Percentiles rank a stretch among this genome's conserved stretches.
Conservation (phyloP, 2,329 filamentous ascomycete genomes). For the Xylariaceae sp. region DNA sequence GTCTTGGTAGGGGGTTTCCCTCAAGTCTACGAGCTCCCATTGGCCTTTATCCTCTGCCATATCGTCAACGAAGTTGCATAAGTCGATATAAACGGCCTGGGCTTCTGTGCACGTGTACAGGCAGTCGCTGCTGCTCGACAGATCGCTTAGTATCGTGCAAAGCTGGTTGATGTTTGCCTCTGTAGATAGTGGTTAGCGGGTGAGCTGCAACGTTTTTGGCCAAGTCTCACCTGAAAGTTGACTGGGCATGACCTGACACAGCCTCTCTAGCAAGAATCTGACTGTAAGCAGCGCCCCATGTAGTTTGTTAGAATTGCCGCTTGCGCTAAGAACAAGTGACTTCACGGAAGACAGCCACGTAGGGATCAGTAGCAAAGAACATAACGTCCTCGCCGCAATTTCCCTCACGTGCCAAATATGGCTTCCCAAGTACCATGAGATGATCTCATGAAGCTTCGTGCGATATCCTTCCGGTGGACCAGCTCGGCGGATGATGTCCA, state of each 20-base stretch:
- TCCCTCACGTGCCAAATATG: conserved; percentile 76
- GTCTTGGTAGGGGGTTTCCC: conserved; percentile 1
- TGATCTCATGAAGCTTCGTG: conserved; percentile 49
- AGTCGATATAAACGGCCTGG: conserved; percentile 30
- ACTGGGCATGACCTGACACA: conserved; percentile 41
- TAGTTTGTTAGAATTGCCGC: conserved; percentile 43
- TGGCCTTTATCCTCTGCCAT: neutral
- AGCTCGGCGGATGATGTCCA: conserved; percentile 74
- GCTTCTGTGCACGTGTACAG: conserved; percentile 24
- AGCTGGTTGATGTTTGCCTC: conserved; percentile 18
- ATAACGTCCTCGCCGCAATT: conserved; percentile 69
- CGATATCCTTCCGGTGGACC: conserved; percentile 56
- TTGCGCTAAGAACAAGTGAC: conserved; percentile 31
- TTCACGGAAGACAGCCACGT: conserved; percentile 42
- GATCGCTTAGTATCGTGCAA: conserved; percentile 18
- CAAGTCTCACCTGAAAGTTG: conserved; percentile 37
- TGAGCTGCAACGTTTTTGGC: neutral
- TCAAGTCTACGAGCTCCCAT: neutral
- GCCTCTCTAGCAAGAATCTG: conserved; percentile 52
- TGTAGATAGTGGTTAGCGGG: conserved; percentile 15
- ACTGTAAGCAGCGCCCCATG: conserved; percentile 55
- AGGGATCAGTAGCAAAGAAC: conserved; percentile 52
- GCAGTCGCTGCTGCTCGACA: conserved; percentile 15
- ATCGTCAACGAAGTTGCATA: conserved; percentile 24
- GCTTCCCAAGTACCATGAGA: conserved; percentile 60